phyloP scores from a whole-genome alignment of 345 rosid genomes.

The Murraya koenigii region DNA sequence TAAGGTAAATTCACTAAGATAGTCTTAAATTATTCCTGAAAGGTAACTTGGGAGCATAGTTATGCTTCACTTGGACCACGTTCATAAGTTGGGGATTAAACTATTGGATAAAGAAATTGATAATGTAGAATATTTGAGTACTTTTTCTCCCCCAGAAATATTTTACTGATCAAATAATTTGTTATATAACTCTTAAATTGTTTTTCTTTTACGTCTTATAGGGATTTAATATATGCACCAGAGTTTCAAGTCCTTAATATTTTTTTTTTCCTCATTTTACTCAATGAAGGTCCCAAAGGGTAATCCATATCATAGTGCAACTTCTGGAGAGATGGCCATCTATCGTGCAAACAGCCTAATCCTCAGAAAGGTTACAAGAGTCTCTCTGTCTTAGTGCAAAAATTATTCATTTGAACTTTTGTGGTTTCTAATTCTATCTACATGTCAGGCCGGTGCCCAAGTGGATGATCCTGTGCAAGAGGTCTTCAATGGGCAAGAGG shows the following conservation, averaged over 20 bases:
- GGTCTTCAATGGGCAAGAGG: constrained; percentile 85
- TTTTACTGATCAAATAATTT: neutral
- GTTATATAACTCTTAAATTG: neutral
- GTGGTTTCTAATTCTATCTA: constrained; percentile 16
- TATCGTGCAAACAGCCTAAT: constrained; percentile 75
- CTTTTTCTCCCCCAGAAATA: neutral
- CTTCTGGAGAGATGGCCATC: constrained; percentile 92
- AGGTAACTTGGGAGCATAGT: neutral
- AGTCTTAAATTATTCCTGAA: neutral
- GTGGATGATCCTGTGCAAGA: constrained; percentile 59
- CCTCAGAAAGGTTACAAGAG: constrained; percentile 51
- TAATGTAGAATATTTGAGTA: neutral
- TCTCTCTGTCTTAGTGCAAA: neutral
- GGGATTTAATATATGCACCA: neutral
- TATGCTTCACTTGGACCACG: neutral
- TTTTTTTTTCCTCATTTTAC: neutral
- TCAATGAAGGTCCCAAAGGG: constrained; percentile 79
- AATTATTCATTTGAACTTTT: neutral
- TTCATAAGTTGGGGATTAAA: neutral
- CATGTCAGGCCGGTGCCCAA: constrained; percentile 65
- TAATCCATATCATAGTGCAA: constrained; percentile 93
- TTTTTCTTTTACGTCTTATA: neutral
- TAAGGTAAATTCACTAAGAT: constrained; percentile 44
- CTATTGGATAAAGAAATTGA: neutral
- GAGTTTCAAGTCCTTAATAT: neutral